Base-by-base conservation (phyloP, 2,329 filamentous ascomycete genomes). In the Colletotrichum australisinense region DNA sequence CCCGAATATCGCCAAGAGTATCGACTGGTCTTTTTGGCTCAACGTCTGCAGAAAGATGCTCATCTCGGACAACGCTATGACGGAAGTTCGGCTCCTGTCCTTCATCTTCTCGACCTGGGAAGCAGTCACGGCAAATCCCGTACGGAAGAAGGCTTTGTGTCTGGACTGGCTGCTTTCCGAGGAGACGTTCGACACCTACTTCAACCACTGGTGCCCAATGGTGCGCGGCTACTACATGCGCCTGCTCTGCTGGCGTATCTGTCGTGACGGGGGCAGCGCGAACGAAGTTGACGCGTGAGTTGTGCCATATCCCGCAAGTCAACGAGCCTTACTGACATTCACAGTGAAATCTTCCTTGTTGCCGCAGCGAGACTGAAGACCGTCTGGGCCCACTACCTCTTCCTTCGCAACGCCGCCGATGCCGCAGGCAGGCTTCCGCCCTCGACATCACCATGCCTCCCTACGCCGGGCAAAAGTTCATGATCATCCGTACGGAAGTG, bases 151-250 rank as follows among this genome's bases (percentile, higher is more conserved):
- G 69, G 85, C 88, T 16, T 80, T 97, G 22, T 97, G 94, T 79
- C 78, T 93, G 32, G 90, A 91, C 26, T 95, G 97, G 86, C 84
- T 98, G 52, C 85, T 98, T 14, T 89, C 92, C 7, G 92, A 93
- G 67, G 87, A 92, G 30, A 89, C 93, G 2, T 98, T 98, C 80
- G 91, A 94, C 79, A 91, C 90, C 74, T 92, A 95, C 74, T 98
- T 98, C 84, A 96, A 93, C 79, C 95, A 98, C 79, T 98, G 95
- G 95, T 97, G 94, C 79, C 95, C 95, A 0, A 97, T 98, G 95
- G 94, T 98, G 26, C 90, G 95, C 74, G 93, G 95, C 16, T 98
- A 98, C 81, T 98, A 93, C 80, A 97, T 97, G 89, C 94, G 95
- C 59, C 85, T 98, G 63, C 83, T 98, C 26, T 97, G 95, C 83